phyloP scores from a whole-genome alignment of 2,329 filamentous ascomycete genomes.

The Fusarium hainanense region DNA sequence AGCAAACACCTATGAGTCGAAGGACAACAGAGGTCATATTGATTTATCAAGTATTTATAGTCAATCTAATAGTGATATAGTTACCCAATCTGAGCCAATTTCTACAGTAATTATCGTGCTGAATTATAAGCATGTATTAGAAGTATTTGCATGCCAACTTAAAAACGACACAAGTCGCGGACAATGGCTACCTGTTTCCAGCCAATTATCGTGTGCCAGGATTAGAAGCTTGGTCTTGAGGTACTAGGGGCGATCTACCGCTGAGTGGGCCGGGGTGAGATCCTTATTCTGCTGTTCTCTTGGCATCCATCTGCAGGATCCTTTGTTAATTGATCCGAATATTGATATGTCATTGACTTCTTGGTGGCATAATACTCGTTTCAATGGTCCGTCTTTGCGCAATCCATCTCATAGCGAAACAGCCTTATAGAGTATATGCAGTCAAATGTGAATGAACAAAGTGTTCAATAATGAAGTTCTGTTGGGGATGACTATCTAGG shows the following conservation, averaged over 20 bases:
- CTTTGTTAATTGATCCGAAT: background rate
- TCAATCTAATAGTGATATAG: no score
- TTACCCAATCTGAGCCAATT: background rate
- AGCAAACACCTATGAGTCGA: no score
- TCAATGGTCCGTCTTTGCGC: no score
- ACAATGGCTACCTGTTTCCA: no score
- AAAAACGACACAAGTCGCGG: background rate
- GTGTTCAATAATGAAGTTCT: background rate
- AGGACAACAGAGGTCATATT: background rate
- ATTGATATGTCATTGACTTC: no score
- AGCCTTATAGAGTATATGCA: fast-evolving
- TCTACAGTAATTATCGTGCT: no score
- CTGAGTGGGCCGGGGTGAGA: background rate
- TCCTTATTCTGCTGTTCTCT: background rate
- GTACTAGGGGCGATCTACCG: background rate
- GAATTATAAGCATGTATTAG: no score
- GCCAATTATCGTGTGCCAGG: background rate
- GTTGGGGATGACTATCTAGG: background rate
- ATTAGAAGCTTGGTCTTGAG: background rate
- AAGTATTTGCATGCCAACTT: background rate
- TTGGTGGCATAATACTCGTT: no score
- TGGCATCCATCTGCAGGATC: background rate
- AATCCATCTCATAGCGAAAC: no score
- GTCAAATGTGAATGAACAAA: fast-evolving
- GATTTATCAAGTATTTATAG: background rate